A percentile compares a stretch with the other conserved stretches of the same genome.
Conservation (phyloP, 345 rosid species). For the Orychophragmus violaceus region DNA sequence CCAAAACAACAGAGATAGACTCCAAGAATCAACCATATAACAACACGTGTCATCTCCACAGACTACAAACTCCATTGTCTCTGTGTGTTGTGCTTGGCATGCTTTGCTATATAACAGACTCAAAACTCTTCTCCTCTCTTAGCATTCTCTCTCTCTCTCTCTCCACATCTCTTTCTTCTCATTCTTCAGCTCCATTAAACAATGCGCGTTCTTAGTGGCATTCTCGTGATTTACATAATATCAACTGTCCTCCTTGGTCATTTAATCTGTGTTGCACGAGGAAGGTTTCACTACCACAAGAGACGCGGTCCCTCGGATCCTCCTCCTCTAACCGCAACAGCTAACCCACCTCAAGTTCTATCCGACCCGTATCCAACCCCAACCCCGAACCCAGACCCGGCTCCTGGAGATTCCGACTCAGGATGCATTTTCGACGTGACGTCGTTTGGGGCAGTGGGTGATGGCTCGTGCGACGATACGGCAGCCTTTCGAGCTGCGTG, state of each 20-base stretch:
- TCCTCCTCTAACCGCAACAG: constrained; percentile 2
- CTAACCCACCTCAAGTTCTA: constrained; percentile 40
- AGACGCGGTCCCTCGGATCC: too few relatives aligned
- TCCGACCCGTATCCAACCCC: constrained; percentile 78
- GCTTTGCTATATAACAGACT: constrained; percentile 33
- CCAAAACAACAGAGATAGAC: constrained; percentile 18
- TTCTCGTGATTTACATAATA: constrained; percentile 23
- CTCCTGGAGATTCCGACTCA: constrained; percentile 30
- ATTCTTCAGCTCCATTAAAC: constrained; percentile 10
- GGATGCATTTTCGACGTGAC: constrained; percentile 58
- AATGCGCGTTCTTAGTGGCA: constrained; percentile 17
- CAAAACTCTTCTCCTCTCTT: constrained; percentile 6
- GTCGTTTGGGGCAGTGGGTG: constrained; percentile 76
- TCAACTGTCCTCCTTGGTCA: constrained; percentile 17
- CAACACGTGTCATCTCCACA: constrained; percentile 41
- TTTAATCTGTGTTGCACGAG: constrained; percentile 30
- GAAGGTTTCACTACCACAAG: constrained; percentile 71
- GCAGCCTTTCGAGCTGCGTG: constrained; percentile 70
- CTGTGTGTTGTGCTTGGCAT: background rate
- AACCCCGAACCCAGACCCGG: constrained; percentile 26
- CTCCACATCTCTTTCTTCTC: too few relatives aligned
- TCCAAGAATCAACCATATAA: constrained; percentile 30
- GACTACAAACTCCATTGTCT: constrained; percentile 6
- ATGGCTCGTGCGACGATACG: constrained; percentile 76
- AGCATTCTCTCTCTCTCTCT: too few relatives aligned